Evolutionary conservation across 2,329 filamentous ascomycete genomes (phyloP), one percentile per base, ranked within the genome.

Genomic region (Tolypocladium paradoxum): DNA sequence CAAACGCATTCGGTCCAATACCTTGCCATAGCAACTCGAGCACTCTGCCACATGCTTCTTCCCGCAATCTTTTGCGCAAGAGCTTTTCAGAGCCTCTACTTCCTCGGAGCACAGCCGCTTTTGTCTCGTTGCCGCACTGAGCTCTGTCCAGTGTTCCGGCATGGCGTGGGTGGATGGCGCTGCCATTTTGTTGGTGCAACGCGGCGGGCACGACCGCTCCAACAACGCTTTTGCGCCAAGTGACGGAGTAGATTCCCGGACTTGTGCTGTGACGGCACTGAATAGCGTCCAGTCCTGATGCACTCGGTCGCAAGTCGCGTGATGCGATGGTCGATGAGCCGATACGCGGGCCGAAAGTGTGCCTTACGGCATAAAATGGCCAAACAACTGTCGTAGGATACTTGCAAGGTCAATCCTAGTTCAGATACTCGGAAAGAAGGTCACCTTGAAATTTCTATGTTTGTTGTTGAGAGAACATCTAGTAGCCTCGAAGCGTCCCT

Each of bases 41-140:
- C 77, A 82, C 46, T 77, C 70, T 8, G 69, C 57, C 16, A 76
- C 64, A 49, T 74, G 69, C 45, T 60, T 61, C 58, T 74, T 73
- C 43, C 64, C 66, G 56, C 76, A 76, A 18, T 73, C 67, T 34
- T 65, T 62, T 24, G 62, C 60, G 61, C 78, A 80, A n/a, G 64
- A 61, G 20, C 61, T 59, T 55, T 70, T 74, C 55, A 79, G 69
- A 5, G 63, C 65, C 34, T 71, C 64, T 22, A 77, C 65, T 52
- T 75, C 71, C 18, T 70, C 63, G 38, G 67, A 64, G 55, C 75
- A 75, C 43, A 67, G 62, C 35, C 58, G 58, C 53, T 62, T 60
- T 53, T 70, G 65, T 34, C 55, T 61, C 54, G 63, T 59, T 3
- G 67, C 64, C 12, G 62, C 64, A 40, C 60, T 66, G 51, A 71